A percentile compares a stretch with the other conserved stretches of the same genome.
These are phyloP conservation scores for Raphanus hybrid DNA, from an alignment of 441 rosid species.

Conservation along the genomic window DNA sequence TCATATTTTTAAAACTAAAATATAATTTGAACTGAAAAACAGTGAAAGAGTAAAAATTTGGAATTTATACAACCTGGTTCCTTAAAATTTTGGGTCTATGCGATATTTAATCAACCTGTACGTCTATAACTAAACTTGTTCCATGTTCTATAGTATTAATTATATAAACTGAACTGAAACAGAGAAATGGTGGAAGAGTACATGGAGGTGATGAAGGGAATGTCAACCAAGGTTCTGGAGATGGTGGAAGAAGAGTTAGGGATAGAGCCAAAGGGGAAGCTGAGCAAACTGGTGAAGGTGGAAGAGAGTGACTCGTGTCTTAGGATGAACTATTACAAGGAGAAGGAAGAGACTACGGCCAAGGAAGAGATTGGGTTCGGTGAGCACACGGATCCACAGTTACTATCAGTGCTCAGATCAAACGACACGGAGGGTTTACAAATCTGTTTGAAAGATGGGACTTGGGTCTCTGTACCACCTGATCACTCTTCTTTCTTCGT, in stretches of 20 bases:
- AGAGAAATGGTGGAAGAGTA: conserved; percentile 53
- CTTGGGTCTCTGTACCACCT: conserved; percentile 67
- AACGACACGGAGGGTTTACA: conserved; percentile 66
- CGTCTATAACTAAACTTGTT: too few relatives aligned
- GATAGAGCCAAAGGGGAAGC: conserved; percentile 49
- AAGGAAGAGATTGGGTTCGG: conserved; percentile 63
- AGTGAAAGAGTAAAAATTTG: too few relatives aligned
- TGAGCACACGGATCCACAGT: conserved; percentile 77
- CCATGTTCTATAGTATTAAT: background rate
- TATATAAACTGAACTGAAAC: background rate
- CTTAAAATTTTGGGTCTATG: too few relatives aligned
- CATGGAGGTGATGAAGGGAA: conserved; percentile 48
- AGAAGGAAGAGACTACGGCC: conserved; percentile 43
- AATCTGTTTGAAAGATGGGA: conserved; percentile 55
- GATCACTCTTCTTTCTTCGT: conserved; percentile 61
- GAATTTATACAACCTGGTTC: too few relatives aligned
- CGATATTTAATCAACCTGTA: too few relatives aligned
- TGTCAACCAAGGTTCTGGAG: conserved; percentile 50
- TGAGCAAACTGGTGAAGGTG: conserved; percentile 50
- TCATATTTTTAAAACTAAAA: too few relatives aligned
- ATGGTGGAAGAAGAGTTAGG: conserved; percentile 50
- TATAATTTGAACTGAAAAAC: too few relatives aligned
- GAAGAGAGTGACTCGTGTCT: conserved; percentile 64
- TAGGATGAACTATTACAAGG: conserved; percentile 66
- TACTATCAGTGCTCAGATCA: conserved; percentile 65